Evolutionary conservation across 1,284 basidiomycete species (phyloP), one percentile per base, ranked within the genome.

Genomic region (Thecaphora thlaspeos): DNA sequence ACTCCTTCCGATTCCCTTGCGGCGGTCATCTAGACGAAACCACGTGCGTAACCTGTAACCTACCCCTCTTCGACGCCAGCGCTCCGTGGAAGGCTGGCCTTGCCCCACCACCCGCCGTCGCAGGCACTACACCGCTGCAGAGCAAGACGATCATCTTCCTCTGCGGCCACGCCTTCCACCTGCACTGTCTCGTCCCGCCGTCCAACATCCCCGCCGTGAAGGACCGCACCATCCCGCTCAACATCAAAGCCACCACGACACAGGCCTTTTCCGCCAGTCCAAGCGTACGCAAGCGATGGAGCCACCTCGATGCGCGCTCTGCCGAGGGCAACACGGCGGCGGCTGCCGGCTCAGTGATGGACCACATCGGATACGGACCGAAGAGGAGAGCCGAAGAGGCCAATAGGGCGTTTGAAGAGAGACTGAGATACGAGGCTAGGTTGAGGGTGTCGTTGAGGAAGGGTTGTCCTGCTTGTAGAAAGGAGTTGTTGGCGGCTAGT

Each of bases 111-210:
- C 26, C 26, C 5, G 26, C 26, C 5, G 26, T 11, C 5, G 26
- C 26, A 28, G 26, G 7, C 26, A 11, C 7, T 11, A 11, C 26
- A 11, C 11, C 26, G 26, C 26, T 11, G 26, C 26, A 28, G 26
- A 28, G 26, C 26, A 58, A 47, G 34, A 49, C 54, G n/a, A 55
- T 74, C 18, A 39, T 76, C 14, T 76, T 71, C 40, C 55, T 76
- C 14, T 76, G 75, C 48, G 56, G 62, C 23, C 73, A 76, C 46
- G 55, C 63, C 2, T 60, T 67, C 48, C 75, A 76, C 46, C 37
- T 73, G 0, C 50, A 59, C 14, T 76, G 75, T 30, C 40, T 63
- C 30, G 18, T 63, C 9, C 55, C 61, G 0, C 41, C 49, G 1
- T 49, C 55, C 1, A 63, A 63, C 26, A 22, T 63, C 9, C 61